These are phyloP conservation scores for Fraxinus greggii DNA, from an alignment of 305 asterid genomes.

Conservation along the genomic window DNA sequence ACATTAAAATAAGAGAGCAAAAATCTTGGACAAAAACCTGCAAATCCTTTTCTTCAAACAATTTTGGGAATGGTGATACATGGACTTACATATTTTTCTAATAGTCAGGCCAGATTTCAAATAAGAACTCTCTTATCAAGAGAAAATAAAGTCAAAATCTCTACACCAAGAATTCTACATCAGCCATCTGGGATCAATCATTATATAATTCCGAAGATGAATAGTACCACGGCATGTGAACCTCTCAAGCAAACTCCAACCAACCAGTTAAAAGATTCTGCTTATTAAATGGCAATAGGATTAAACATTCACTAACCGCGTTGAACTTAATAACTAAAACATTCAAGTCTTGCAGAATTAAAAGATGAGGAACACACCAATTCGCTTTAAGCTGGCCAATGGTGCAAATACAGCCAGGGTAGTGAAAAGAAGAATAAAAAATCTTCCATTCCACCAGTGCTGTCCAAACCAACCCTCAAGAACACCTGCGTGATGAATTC, in stretches of 20 bases:
- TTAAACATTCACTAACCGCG: not conserved
- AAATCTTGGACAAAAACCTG: not conserved
- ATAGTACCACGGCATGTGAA: conserved; percentile 1
- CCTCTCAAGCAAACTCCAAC: not conserved
- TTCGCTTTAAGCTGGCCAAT: conserved; percentile 90
- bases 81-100: not conserved
- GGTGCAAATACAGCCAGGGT: conserved; percentile 84
- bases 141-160: not conserved
- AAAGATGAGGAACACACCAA: conserved; percentile 50
- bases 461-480: conserved; percentile 95
- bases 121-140: not conserved
- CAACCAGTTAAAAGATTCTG: not conserved
- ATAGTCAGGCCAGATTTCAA: not conserved
- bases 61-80: not conserved
- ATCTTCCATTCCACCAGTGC: conserved; percentile 91
- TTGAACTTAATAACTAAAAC: not conserved
- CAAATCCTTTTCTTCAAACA: not conserved
- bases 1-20: not conserved
- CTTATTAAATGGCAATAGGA: not conserved
- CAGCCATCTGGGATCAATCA: conserved; percentile 1
- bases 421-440: conserved; percentile 69
- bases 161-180: not conserved
- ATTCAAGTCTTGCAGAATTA: not conserved
- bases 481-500: conserved; percentile 91
- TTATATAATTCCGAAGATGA: not conserved